phyloP scores from a whole-genome alignment of 768 basidiomycete genomes.

The Cubamyces lactineus region DNA sequence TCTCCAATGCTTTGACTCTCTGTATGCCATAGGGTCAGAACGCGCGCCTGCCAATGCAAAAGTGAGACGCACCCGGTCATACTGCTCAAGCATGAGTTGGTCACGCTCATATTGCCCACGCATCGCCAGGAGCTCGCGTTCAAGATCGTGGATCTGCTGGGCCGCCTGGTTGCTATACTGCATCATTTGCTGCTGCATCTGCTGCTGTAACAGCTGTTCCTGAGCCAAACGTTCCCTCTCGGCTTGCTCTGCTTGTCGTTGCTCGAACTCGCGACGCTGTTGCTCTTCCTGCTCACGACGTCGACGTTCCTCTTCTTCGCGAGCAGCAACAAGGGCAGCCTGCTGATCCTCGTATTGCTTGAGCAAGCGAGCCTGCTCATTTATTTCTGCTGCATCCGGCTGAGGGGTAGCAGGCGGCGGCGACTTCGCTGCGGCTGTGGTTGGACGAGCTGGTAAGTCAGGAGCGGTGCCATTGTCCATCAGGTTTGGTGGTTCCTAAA shows the following conservation, averaged over 20 bases:
- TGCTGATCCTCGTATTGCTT: slow-evolving; percentile 98
- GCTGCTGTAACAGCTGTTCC: slow-evolving; percentile 83
- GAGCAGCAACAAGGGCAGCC: slow-evolving; percentile 76
- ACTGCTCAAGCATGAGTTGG: slow-evolving; percentile 96
- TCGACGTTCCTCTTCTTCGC: slow-evolving; percentile 82
- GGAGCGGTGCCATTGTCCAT: slow-evolving; percentile 81
- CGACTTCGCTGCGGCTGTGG: slow-evolving; percentile 50
- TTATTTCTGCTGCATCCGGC: slow-evolving; percentile 71
- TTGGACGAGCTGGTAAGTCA: slow-evolving; percentile 83
- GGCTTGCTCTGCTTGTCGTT: slow-evolving; percentile 82
- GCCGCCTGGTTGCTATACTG: slow-evolving; percentile 78
- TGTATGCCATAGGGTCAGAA: slow-evolving; percentile 35
- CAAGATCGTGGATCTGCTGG: slow-evolving; percentile 79
- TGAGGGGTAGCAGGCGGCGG: slow-evolving; percentile 75
- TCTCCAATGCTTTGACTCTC: slow-evolving; percentile 96
- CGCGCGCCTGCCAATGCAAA: neutral
- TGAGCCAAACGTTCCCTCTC: slow-evolving; percentile 89
- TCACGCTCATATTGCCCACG: slow-evolving; percentile 97
- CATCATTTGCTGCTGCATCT: slow-evolving; percentile 83
- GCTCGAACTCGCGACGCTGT: slow-evolving; percentile 88
- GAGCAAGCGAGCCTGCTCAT: slow-evolving; percentile 91
- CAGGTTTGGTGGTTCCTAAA: slow-evolving; percentile 94
- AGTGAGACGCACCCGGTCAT: slow-evolving; percentile 75
- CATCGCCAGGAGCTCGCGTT: slow-evolving; percentile 90
- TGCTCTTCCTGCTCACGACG: slow-evolving; percentile 76